A percentile compares a stretch with the other conserved stretches of the same genome.
These are phyloP conservation scores for Kodamaea sagamina DNA, from an alignment of 805 yeast genomes.

Conservation along the genomic window DNA sequence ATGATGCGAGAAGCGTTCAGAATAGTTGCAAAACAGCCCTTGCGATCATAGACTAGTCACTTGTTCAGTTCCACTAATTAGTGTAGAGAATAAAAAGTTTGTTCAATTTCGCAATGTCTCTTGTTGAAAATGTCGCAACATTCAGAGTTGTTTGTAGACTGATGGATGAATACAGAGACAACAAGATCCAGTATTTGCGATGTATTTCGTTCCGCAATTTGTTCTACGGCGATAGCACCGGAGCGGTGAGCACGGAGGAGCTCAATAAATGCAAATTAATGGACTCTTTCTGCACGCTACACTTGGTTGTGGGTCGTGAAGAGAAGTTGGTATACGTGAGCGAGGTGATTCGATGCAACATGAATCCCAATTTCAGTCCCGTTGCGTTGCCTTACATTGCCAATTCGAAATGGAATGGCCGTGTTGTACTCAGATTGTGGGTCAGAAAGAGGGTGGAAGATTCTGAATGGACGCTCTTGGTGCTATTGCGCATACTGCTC, in stretches of 20 bases:
- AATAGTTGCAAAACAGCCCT: not conserved
- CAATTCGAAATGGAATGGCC: slow-evolving; percentile 9
- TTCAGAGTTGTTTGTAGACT: slow-evolving; percentile 4
- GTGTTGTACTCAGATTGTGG: slow-evolving; percentile 9
- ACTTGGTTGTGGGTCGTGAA: slow-evolving; percentile 15
- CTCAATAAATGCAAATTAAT: slow-evolving; percentile 11
- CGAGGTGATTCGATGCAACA: slow-evolving; percentile 24
- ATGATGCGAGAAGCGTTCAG: not conserved
- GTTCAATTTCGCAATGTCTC: too few species aligned
- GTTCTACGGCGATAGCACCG: slow-evolving; percentile 6
- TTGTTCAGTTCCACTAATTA: too few species aligned
- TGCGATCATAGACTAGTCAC: not conserved
- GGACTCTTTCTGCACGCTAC: slow-evolving; percentile 32
- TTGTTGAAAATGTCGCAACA: slow-evolving; percentile 4
- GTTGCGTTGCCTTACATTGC: slow-evolving; percentile 27
- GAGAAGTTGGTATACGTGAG: slow-evolving; percentile 32
- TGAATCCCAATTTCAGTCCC: slow-evolving; percentile 31
- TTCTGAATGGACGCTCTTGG: slow-evolving; percentile 24
- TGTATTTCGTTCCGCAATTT: slow-evolving; percentile 21
- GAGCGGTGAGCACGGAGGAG: not conserved
- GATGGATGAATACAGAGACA: slow-evolving; percentile 12
- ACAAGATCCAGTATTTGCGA: slow-evolving; percentile 17
- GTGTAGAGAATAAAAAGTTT: too few species aligned
- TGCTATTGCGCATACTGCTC: slow-evolving; percentile 21
- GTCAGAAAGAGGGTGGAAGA: slow-evolving; percentile 1